Conservation (phyloP, 2,329 filamentous ascomycete species). For the Ascosphaera apis region DNA sequence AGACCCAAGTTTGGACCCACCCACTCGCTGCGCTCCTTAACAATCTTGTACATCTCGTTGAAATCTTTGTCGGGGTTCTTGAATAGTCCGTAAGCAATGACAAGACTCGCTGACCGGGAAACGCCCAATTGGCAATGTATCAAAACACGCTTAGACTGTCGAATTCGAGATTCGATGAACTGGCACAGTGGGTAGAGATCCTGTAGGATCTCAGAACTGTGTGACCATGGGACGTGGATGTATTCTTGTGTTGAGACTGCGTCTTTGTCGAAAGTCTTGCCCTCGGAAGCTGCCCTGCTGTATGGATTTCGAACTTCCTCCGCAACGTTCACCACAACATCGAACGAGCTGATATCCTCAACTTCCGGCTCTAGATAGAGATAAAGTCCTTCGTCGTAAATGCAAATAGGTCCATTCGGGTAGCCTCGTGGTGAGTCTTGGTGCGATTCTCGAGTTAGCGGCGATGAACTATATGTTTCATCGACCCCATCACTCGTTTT, state of each 20-base stretch:
- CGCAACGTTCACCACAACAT: conserved; percentile 41
- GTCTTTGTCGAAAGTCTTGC: conserved; percentile 12
- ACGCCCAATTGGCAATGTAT: conserved; percentile 43
- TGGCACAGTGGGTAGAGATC: conserved; percentile 36
- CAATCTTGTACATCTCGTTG: conserved; percentile 39
- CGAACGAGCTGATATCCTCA: conserved; percentile 35
- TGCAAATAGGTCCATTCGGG: conserved; percentile 39
- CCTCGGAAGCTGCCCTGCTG: conserved; percentile 8
- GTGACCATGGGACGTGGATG: conserved; percentile 42
- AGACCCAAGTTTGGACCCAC: conserved; percentile 47
- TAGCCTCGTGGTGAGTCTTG: conserved; percentile 40
- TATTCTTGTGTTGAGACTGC: conserved; percentile 31
- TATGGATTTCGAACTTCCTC: conserved; percentile 42
- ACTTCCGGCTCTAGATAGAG: conserved; percentile 39
- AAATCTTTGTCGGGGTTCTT: conserved; percentile 39
- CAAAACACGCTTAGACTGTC: conserved; percentile 34
- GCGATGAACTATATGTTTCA: too few species aligned
- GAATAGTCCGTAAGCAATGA: conserved; percentile 42
- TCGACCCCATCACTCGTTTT: conserved; percentile 25
- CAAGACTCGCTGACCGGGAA: conserved; percentile 40
- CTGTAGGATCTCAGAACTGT: conserved; percentile 43
- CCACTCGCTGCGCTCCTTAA: conserved; percentile 42
- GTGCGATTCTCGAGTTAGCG: conserved; percentile 29
- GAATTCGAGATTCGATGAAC: conserved; percentile 35
- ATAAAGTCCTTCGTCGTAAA: conserved; percentile 38